phyloP scores from a whole-genome alignment of 495 filamentous ascomycete genomes.

The Penicillium antarcticum region DNA sequence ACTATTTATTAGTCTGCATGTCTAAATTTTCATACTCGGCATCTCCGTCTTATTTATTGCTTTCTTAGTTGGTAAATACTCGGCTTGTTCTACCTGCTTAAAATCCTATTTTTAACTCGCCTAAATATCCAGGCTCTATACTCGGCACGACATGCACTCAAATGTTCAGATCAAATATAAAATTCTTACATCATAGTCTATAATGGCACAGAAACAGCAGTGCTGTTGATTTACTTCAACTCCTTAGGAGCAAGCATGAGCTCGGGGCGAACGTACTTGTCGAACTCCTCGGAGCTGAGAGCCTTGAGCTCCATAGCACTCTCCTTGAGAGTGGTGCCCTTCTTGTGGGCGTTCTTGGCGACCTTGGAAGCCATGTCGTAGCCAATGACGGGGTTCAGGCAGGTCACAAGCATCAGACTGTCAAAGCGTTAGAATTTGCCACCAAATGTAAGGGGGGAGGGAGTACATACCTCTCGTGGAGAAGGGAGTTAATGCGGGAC shows the following conservation, averaged over 20 bases:
- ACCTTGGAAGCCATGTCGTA: slow-evolving; percentile 99
- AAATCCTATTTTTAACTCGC: slow-evolving; percentile 11
- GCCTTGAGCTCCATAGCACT: slow-evolving; percentile 92
- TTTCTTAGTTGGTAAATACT: no score
- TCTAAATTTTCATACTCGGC: not conserved
- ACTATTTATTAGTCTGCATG: no score
- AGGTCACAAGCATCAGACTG: slow-evolving; percentile 97
- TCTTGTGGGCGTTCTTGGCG: slow-evolving; percentile 99
- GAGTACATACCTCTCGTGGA: slow-evolving; percentile 73
- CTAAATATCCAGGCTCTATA: slow-evolving; percentile 1
- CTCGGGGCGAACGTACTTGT: slow-evolving; percentile 87
- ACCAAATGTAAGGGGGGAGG: not conserved
- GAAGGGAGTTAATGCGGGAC: slow-evolving; percentile 76
- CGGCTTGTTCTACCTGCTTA: not conserved
- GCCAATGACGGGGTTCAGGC: slow-evolving; percentile 96
- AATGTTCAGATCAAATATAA: not conserved
- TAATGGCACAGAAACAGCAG: slow-evolving; percentile 14
- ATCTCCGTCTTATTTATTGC: no score
- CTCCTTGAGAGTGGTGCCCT: slow-evolving; percentile 88
- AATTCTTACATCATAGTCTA: slow-evolving; percentile 25
- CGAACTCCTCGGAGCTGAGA: slow-evolving; percentile 86
- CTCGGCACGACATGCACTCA: not conserved
- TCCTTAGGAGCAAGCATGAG: slow-evolving; percentile 88
- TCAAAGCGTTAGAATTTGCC: slow-evolving; percentile 19
- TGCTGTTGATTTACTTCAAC: slow-evolving; percentile 37